Conservation (phyloP, 2,329 filamentous ascomycete genomes). For the Scytalidium lignicola region DNA sequence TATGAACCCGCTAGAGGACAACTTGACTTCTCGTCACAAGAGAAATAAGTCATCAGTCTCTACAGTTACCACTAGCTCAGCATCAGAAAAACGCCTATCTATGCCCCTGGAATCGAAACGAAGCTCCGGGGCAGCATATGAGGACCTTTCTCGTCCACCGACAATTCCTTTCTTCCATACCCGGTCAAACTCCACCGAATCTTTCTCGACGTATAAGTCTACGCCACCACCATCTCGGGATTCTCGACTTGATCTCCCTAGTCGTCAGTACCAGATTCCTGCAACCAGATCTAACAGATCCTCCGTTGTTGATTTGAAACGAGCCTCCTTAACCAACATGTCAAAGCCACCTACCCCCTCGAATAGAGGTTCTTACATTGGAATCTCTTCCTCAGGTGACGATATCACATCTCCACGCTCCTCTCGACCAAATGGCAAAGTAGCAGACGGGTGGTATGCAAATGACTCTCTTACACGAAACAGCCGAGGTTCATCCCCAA, state of each 20-base stretch:
- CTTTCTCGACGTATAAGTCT: conserved; percentile 45
- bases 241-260: conserved; percentile 50
- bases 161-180: conserved; percentile 79
- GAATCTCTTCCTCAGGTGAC: conserved; percentile 43
- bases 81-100: conserved; percentile 57
- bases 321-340: conserved; percentile 31
- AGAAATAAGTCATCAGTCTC: conserved; percentile 55
- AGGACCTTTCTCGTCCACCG: conserved; percentile 42
- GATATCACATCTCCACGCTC: conserved; percentile 12
- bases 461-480: conserved; percentile 25
- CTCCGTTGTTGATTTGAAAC: conserved; percentile 41
- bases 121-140: conserved; percentile 39
- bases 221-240: conserved; percentile 46
- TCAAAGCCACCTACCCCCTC: conserved; percentile 9
- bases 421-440: conserved; percentile 7
- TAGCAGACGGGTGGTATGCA: conserved; percentile 20
- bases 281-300: conserved; percentile 41
- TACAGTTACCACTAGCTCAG: conserved; percentile 21
- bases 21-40: conserved; percentile 79
- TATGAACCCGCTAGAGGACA: conserved; percentile 88
- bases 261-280: conserved; percentile 48
- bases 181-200: conserved; percentile 57
- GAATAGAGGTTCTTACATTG: conserved; percentile 42
- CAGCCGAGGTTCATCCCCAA: conserved; percentile 19
- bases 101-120: conserved; percentile 37